These are phyloP conservation scores for Neoscytalidium dimidiatum DNA, from an alignment of 2,329 filamentous ascomycete genomes.

Conservation along the genomic window DNA sequence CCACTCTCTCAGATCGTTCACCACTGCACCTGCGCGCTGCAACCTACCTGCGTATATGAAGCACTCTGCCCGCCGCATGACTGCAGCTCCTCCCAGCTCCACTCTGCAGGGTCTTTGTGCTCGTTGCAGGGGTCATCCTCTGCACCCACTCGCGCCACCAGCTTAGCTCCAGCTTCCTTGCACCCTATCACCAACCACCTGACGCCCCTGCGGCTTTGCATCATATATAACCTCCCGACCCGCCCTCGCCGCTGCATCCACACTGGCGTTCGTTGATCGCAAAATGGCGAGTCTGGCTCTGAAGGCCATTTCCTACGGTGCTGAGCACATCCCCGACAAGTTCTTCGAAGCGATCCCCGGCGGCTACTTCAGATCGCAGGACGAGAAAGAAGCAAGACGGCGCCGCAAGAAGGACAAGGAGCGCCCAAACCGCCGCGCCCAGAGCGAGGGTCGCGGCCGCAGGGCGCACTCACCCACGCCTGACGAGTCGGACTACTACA, in stretches of 20 bases:
- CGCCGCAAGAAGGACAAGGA: constrained; percentile 25
- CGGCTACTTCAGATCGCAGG: constrained; percentile 37
- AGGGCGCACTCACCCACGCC: constrained; percentile 1
- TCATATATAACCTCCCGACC: constrained; percentile 14
- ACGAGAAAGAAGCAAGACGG: constrained; percentile 28
- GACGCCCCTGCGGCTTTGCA: constrained; percentile 9
- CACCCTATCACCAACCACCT: constrained; percentile 16
- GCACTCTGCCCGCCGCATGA: neutral
- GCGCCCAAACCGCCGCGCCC: constrained; percentile 20
- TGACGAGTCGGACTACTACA: constrained; percentile 21
- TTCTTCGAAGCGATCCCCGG: constrained; percentile 40
- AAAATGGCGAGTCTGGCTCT: constrained; percentile 30
- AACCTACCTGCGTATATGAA: neutral
- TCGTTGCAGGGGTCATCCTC: constrained; percentile 8
- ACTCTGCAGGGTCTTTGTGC: constrained; percentile 4
- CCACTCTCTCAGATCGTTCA: neutral
- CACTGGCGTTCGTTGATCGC: neutral
- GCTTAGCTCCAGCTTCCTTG: constrained; percentile 10
- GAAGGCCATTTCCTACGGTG: constrained; percentile 41
- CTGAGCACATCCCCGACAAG: constrained; percentile 40
- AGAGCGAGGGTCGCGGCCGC: constrained; percentile 17
- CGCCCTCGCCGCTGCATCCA: constrained; percentile 2
- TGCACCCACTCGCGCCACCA: neutral
- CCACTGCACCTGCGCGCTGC: neutral
- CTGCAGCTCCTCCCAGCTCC: neutral